Conservation (phyloP, 2,329 filamentous ascomycete species). For the Xylaria sp. region DNA sequence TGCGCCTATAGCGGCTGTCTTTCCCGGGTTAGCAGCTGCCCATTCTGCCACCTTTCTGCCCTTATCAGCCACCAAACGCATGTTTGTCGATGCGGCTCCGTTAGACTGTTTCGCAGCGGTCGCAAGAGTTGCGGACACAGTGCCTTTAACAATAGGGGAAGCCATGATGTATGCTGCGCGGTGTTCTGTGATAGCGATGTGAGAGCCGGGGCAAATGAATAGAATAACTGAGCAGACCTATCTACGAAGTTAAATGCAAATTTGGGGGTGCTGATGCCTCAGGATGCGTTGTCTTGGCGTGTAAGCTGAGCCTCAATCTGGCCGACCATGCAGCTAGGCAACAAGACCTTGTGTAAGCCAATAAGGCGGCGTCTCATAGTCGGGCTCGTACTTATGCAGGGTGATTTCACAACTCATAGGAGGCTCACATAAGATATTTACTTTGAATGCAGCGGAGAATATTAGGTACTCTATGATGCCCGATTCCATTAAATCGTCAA, state of each 20-base stretch:
- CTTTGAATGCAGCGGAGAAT: neutral
- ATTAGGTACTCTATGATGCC: neutral
- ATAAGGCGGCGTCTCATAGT: neutral
- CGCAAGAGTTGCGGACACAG: neutral
- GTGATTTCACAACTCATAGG: no score
- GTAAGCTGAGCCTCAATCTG: constrained; percentile 17
- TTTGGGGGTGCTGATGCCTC: neutral
- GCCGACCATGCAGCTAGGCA: neutral
- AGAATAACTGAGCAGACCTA: neutral
- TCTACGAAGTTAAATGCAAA: neutral
- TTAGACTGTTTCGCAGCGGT: neutral
- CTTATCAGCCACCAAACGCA: neutral
- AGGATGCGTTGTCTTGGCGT: neutral
- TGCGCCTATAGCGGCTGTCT: constrained; percentile 12
- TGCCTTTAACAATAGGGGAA: neutral
- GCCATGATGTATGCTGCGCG: neutral
- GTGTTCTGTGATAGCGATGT: neutral
- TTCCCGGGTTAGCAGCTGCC: constrained; percentile 35
- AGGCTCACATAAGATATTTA: neutral
- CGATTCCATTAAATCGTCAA: neutral
- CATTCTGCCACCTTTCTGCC: constrained; percentile 29
- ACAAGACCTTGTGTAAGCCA: constrained; percentile 3
- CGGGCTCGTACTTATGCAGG: neutral
- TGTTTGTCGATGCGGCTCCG: neutral
- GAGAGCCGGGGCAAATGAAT: neutral